Percentiles rank a stretch among this genome's conserved stretches.
These are phyloP conservation scores for Hordeum pubiflorum DNA, from an alignment of 202 grass and related monocot species.

Conservation along the genomic window DNA sequence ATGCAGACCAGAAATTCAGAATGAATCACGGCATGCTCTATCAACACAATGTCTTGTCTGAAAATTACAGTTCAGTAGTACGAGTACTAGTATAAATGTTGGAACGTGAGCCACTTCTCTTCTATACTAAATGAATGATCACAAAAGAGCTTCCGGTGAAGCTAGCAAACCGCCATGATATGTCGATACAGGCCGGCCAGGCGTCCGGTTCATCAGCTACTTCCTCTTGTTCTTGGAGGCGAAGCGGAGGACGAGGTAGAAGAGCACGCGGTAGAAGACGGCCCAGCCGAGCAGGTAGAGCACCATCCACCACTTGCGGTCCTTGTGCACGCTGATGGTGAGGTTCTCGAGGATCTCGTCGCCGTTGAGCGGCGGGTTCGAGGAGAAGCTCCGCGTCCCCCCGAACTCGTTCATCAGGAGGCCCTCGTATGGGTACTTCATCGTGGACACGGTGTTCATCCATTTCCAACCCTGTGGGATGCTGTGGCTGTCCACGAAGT, in stretches of 20 bases:
- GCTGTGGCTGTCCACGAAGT: conserved; percentile 50
- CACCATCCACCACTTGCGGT: conserved; percentile 59
- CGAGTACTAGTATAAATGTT: too few relatives aligned
- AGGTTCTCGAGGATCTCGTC: conserved; percentile 45
- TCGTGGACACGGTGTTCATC: conserved; percentile 55
- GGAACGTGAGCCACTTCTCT: too few relatives aligned
- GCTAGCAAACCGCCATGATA: too few relatives aligned
- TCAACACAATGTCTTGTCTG: too few relatives aligned
- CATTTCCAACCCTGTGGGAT: conserved; percentile 46
- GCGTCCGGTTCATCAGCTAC: neutral
- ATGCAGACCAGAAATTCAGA: neutral
- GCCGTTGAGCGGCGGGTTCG: neutral
- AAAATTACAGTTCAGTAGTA: too few relatives aligned
- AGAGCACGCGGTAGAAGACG: conserved; percentile 41
- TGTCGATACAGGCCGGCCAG: neutral
- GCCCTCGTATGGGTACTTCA: conserved; percentile 68
- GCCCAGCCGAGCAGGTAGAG: conserved; percentile 58
- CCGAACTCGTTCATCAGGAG: conserved; percentile 64
- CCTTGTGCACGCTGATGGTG: conserved; percentile 25
- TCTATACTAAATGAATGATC: too few relatives aligned
- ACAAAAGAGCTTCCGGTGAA: too few relatives aligned
- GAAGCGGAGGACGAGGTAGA: conserved; percentile 51
- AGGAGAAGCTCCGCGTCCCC: conserved; percentile 3
- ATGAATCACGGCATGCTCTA: neutral
- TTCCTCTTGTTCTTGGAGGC: conserved; percentile 69